Conservation (phyloP, 164 flowering plant species). For the Aristolochia contorta region DNA sequence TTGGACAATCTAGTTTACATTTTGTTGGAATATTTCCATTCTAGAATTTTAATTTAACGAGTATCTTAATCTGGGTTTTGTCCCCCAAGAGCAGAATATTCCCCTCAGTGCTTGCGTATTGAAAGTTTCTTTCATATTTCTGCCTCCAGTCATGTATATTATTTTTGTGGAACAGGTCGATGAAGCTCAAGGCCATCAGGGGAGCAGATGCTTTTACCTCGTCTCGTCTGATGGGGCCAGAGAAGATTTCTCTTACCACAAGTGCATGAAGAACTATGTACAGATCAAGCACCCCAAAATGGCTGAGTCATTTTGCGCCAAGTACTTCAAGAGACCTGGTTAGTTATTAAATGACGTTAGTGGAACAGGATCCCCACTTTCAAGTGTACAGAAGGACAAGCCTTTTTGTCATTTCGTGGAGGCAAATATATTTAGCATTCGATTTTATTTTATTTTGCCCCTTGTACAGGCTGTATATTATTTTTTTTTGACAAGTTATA, state of each 20-base stretch:
- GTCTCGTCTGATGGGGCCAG: conserved; percentile 45
- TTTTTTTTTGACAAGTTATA: not conserved
- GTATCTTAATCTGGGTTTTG: not conserved
- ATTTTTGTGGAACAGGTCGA: conserved; percentile 34
- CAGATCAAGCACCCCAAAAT: conserved; percentile 47
- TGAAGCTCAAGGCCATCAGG: conserved; percentile 45
- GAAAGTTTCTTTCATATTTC: not conserved
- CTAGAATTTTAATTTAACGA: too few relatives aligned
- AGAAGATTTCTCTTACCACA: conserved; percentile 67
- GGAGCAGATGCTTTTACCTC: conserved; percentile 61
- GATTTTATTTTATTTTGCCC: not conserved
- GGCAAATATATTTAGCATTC: too few relatives aligned
- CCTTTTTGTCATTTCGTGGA: not conserved
- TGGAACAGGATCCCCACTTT: not conserved
- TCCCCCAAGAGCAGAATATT: not conserved
- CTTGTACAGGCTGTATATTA: not conserved
- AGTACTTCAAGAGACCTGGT: conserved; percentile 33
- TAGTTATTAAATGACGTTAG: too few relatives aligned
- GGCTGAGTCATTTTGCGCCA: conserved; percentile 46
- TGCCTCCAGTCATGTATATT: too few relatives aligned
- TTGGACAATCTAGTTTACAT: not conserved
- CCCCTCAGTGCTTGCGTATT: not conserved
- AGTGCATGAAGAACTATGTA: conserved; percentile 57
- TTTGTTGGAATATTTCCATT: too few relatives aligned
- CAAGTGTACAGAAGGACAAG: too few relatives aligned